Evolutionary conservation across 257 asterid species (phyloP).

Genomic region (Nyctanthes arbortristis): DNA sequence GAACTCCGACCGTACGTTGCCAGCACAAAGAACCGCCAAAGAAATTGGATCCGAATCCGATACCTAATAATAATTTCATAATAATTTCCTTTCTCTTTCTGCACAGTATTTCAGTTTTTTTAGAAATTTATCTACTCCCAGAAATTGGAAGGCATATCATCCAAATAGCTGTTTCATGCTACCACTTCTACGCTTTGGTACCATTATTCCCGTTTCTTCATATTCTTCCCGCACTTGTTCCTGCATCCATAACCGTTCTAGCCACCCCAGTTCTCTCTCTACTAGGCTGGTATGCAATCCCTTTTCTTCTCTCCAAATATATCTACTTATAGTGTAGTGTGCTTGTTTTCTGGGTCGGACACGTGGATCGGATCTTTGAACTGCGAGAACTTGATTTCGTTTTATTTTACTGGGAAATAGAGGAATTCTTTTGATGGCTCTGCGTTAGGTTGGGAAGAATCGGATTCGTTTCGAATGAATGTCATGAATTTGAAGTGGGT

Average conservation of each 20-base stretch:
- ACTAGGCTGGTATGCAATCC: slow-evolving; percentile 13
- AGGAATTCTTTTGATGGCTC: slow-evolving; percentile 6
- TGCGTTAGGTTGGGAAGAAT: not conserved
- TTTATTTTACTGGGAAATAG: not conserved
- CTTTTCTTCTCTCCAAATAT: not conserved
- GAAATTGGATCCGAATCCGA: slow-evolving; percentile 2
- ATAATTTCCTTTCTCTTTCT: too few relatives aligned
- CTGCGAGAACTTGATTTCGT: slow-evolving; percentile 8
- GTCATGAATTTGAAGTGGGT: not conserved
- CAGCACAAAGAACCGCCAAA: not conserved
- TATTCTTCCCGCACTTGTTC: slow-evolving; percentile 17
- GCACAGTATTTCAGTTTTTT: too few relatives aligned
- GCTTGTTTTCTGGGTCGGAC: not conserved
- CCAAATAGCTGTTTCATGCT: slow-evolving; percentile 1
- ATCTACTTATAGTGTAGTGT: not conserved
- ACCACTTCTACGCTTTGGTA: slow-evolving; percentile 22
- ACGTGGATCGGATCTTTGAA: slow-evolving; percentile 21
- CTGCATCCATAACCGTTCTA: slow-evolving; percentile 10
- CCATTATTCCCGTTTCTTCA: slow-evolving; percentile 16
- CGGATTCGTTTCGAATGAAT: not conserved
- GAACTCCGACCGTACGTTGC: not conserved
- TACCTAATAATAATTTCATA: not conserved
- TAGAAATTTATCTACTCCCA: not conserved
- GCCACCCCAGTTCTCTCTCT: slow-evolving; percentile 16
- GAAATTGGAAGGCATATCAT: not conserved